These are phyloP conservation scores for Coniosporium apollinis DNA, from an alignment of 495 filamentous ascomycete species.

Conservation along the genomic window DNA sequence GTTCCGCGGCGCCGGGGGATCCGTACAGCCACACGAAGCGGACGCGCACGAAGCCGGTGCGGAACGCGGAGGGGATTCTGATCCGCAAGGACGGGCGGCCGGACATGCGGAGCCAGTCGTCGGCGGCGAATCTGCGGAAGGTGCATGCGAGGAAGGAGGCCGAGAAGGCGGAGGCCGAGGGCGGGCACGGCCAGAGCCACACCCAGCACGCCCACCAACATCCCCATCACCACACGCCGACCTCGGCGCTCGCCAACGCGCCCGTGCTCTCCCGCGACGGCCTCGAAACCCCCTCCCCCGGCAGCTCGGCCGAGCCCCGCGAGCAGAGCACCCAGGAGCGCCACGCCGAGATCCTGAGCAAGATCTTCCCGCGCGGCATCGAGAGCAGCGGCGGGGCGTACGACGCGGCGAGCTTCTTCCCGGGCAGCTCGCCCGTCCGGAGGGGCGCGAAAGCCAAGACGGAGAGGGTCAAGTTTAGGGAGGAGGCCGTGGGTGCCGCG, in stretches of 20 bases:
- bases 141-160: slow-evolving; percentile 26
- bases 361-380: slow-evolving; percentile 9
- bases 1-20: slow-evolving; percentile 4
- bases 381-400: not conserved
- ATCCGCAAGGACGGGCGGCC: slow-evolving; percentile 28
- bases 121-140: slow-evolving; percentile 24
- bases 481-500: too few species aligned
- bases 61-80: slow-evolving; percentile 26
- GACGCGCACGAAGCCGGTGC: slow-evolving; percentile 23
- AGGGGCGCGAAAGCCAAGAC: too few species aligned
- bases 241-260: slow-evolving; percentile 3
- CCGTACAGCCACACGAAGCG: slow-evolving; percentile 23
- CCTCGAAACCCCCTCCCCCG: not conserved
- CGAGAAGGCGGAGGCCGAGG: not conserved
- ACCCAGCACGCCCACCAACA: too few species aligned
- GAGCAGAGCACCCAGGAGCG: slow-evolving; percentile 6
- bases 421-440: too few species aligned
- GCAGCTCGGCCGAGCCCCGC: not conserved
- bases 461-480: too few species aligned
- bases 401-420: not conserved
- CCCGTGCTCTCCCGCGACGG: slow-evolving; percentile 1
- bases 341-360: slow-evolving; percentile 9
- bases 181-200: not conserved
- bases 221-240: slow-evolving; percentile 4
- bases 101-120: slow-evolving; percentile 24